These are phyloP conservation scores for Hanseniaspora guilliermondii DNA, from an alignment of 805 yeast species.

Conservation along the genomic window DNA sequence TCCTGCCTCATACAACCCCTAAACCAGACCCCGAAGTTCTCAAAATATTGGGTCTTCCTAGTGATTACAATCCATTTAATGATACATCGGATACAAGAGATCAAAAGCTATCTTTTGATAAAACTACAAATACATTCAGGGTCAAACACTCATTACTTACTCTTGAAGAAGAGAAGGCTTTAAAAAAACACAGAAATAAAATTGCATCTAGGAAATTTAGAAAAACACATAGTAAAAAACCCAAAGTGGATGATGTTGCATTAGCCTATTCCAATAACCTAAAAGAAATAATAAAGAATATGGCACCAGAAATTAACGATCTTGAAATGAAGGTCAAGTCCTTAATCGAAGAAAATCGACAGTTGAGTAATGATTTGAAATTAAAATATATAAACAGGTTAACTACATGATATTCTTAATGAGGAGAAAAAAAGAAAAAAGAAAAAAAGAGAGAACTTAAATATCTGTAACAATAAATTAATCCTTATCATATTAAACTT, in stretches of 20 bases:
- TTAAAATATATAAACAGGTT: slow-evolving; percentile 7
- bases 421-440: slow-evolving; percentile 36
- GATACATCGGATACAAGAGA: neutral
- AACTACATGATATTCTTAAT: slow-evolving; percentile 17
- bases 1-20: neutral
- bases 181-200: slow-evolving; percentile 9
- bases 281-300: neutral
- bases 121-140: neutral
- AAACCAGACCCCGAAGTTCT: slow-evolving; percentile 7
- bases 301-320: neutral
- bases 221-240: slow-evolving; percentile 4
- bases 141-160: slow-evolving; percentile 7
- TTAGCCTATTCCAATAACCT: neutral
- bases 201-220: slow-evolving; percentile 11
- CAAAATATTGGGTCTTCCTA: neutral
- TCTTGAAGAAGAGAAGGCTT: neutral
- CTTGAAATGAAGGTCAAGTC: neutral
- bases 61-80: neutral
- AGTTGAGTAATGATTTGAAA: neutral
- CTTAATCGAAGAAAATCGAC: neutral
- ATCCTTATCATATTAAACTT: too few relatives aligned
- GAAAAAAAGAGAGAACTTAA: too few relatives aligned
- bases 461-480: too few relatives aligned
- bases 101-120: neutral
- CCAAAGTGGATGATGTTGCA: neutral